phyloP scores from a whole-genome alignment of 2,329 filamentous ascomycete species.

The Neobulgaria alba region DNA sequence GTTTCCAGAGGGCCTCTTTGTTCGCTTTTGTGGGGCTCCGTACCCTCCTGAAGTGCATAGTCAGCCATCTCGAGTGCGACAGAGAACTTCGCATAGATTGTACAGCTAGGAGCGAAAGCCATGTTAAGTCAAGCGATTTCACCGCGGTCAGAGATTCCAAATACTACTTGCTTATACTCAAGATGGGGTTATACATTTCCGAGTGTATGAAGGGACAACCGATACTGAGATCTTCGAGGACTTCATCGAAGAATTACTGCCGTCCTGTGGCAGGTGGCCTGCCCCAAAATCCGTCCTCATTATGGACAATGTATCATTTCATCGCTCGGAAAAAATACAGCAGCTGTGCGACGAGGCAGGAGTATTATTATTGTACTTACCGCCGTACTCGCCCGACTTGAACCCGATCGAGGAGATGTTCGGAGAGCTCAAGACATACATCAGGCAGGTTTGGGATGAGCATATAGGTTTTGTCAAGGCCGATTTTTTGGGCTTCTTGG shows the following conservation, averaged over 20 bases:
- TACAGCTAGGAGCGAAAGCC: no score
- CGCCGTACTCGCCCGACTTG: slow-evolving; percentile 17
- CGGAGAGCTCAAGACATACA: slow-evolving; percentile 21
- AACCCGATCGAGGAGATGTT: slow-evolving; percentile 24
- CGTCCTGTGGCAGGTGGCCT: slow-evolving; percentile 26
- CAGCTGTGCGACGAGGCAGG: slow-evolving; percentile 23
- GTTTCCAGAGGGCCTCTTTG: no score
- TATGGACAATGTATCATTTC: slow-evolving; percentile 31
- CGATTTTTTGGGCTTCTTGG: slow-evolving; percentile 17
- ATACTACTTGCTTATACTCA: slow-evolving; percentile 22
- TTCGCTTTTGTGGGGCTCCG: no score
- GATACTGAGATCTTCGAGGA: slow-evolving; percentile 25
- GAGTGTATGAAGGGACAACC: slow-evolving; percentile 26
- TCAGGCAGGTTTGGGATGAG: slow-evolving; percentile 17
- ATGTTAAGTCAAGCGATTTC: no score
- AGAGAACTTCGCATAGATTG: no score
- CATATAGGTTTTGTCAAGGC: no score
- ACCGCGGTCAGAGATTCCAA: slow-evolving; percentile 21
- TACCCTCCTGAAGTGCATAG: no score
- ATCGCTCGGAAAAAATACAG: slow-evolving; percentile 23
- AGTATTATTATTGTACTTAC: slow-evolving; percentile 16
- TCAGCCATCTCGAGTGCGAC: no score
- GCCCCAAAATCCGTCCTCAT: slow-evolving; percentile 30
- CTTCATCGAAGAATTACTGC: slow-evolving; percentile 30
- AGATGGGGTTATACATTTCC: slow-evolving; percentile 20